Evolutionary conservation across 352 stramenopile species (phyloP), one percentile per base, ranked within the genome.

Genomic region (Phytophthora quininea): DNA sequence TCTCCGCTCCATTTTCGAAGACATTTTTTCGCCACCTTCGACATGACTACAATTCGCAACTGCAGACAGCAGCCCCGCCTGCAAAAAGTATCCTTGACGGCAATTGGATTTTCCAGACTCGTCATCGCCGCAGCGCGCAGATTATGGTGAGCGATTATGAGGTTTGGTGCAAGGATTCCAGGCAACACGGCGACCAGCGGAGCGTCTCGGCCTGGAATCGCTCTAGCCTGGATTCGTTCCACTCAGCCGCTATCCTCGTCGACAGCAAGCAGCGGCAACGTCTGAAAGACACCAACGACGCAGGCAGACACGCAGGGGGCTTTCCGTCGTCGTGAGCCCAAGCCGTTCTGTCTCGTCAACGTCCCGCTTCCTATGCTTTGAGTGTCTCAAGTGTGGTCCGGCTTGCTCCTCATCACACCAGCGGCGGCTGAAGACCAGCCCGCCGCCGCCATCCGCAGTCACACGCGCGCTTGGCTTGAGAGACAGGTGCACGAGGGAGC

Each of bases 401-500:
- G 19, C 19, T 8, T 31, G 30, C 24, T 57, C 53, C 51, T 35
- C 51, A 54, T 58, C 62, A 11, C 35, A 40, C 10, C 46, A 24
- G 3, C 29, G 27, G 5, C 37, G 62, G 53, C 58, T 72, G 64
- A 72, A 67, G 45, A 56, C 64, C 58, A 68, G 46, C 51, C 19
- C 19, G 19, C 19, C 58, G 33, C 15, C 43, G 29, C 24, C 24
- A 31, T 30, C 45, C 33, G 56, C 52, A 68, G 64, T 73, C 65
- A 64, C 53, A 73, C 53, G 59, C 45, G 33, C 30, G 11, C 24
- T 15, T 3, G 31, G 27, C 49, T 69, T 72, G 64, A 67, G 64
- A 72, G 31, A 65, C 30, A 69, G 65, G 67, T 33, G 59, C 53
- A 73, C 3, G 43, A 3, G 15, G 56, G 63, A 57, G 59, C 68